phyloP scores from a whole-genome alignment of 192 early-diverging fungal genomes.

The Thamnidium elegans region DNA sequence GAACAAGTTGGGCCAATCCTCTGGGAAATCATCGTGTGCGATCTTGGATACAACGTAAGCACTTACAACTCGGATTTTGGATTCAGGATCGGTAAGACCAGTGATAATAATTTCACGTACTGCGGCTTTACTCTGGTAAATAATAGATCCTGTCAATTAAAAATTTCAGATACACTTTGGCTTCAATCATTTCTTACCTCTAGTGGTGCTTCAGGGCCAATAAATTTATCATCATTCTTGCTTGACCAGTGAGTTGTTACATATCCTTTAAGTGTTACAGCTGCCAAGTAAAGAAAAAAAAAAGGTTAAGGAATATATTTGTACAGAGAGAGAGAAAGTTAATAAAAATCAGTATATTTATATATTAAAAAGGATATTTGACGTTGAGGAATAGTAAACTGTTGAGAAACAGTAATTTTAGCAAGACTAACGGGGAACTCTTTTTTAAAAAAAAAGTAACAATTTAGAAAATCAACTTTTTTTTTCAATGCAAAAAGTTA shows the following conservation, averaged over 20 bases:
- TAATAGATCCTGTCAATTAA: not conserved
- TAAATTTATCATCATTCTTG: slow-evolving; percentile 47
- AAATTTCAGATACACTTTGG: no score
- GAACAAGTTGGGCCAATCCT: slow-evolving; percentile 89
- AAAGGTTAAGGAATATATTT: slow-evolving; percentile 24
- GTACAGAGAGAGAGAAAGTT: not conserved
- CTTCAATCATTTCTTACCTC: slow-evolving; percentile 51
- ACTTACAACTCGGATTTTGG: slow-evolving; percentile 61
- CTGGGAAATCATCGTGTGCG: slow-evolving; percentile 91
- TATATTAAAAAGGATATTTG: slow-evolving; percentile 56
- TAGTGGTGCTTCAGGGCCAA: slow-evolving; percentile 58
- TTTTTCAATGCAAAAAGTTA: slow-evolving; percentile 20
- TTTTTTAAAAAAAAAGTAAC: not conserved
- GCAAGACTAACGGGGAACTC: slow-evolving; percentile 71
- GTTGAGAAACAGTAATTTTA: slow-evolving; percentile 59
- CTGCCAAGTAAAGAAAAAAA: slow-evolving; percentile 48
- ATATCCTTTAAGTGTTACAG: slow-evolving; percentile 72
- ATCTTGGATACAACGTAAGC: slow-evolving; percentile 87
- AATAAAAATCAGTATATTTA: not conserved
- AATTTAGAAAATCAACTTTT: not conserved
- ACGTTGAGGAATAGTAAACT: slow-evolving; percentile 59
- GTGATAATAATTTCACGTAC: slow-evolving; percentile 55
- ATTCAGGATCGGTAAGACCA: slow-evolving; percentile 58
- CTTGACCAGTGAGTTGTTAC: slow-evolving; percentile 74
- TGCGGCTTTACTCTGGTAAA: slow-evolving; percentile 51